Percentiles rank a stretch among this genome's conserved stretches.
phyloP scores from a whole-genome alignment of 2,329 filamentous ascomycete species.

The Emergomyces africanus region DNA sequence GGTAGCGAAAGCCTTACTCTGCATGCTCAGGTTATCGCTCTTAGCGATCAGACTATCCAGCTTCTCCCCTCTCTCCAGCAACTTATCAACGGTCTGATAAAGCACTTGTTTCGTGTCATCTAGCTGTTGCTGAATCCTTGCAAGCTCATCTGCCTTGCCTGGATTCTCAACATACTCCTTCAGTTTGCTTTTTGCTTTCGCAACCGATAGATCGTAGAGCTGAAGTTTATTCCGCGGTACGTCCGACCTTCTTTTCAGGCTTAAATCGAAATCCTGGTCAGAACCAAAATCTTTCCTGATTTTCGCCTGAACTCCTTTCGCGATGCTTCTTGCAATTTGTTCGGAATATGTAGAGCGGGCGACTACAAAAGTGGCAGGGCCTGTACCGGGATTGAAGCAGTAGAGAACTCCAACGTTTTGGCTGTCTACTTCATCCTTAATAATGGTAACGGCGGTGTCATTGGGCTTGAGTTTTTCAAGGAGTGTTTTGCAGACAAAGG shows the following conservation, averaged over 20 bases:
- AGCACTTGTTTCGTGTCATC: conserved; percentile 96
- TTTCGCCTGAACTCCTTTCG: too few relatives aligned
- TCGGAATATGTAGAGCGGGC: too few relatives aligned
- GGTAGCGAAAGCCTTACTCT: conserved; percentile 97
- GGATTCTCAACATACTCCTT: conserved; percentile 75
- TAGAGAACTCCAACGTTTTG: not conserved
- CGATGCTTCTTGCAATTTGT: too few relatives aligned
- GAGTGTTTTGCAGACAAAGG: not conserved
- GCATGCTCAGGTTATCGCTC: conserved; percentile 76
- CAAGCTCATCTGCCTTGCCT: too few relatives aligned
- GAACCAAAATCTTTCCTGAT: too few relatives aligned
- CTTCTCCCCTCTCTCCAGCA: conserved; percentile 85
- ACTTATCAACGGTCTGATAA: conserved; percentile 70
- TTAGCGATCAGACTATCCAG: conserved; percentile 89
- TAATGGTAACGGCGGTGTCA: too few relatives aligned
- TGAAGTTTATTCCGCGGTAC: too few relatives aligned
- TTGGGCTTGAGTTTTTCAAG: conserved; percentile 41
- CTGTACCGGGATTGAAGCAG: conserved; percentile 40
- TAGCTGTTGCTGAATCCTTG: conserved; percentile 85
- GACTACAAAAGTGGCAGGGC: conserved; percentile 64
- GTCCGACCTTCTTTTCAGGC: too few relatives aligned
- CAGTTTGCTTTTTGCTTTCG: conserved; percentile 39
- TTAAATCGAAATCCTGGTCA: too few relatives aligned
- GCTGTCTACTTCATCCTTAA: too few relatives aligned
- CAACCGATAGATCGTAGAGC: too few relatives aligned